phyloP scores from a whole-genome alignment of 768 basidiomycete species.

The Lepiota subincarnata region DNA sequence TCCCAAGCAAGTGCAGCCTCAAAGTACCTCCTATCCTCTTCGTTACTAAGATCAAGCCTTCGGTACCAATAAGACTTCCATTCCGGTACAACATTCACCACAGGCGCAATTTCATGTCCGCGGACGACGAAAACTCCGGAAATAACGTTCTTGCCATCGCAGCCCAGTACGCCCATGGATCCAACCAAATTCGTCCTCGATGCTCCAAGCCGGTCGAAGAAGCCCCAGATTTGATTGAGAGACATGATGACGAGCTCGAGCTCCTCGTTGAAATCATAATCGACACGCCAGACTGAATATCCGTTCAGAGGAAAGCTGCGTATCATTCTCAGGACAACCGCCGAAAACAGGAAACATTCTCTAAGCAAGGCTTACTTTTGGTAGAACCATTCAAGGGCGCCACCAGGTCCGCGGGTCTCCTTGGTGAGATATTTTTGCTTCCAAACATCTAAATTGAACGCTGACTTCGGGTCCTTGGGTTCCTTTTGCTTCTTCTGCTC shows the following conservation, averaged over 20 bases:
- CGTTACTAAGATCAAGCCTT: conserved; percentile 69
- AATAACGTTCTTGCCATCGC: conserved; percentile 72
- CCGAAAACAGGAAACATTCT: neutral
- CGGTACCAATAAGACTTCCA: conserved; percentile 85
- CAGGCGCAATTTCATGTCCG: conserved; percentile 67
- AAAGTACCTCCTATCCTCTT: conserved; percentile 86
- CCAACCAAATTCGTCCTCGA: conserved; percentile 97
- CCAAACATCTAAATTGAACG: conserved; percentile 92
- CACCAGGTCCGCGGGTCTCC: conserved; percentile 81
- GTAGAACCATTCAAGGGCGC: conserved; percentile 95
- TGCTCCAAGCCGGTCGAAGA: conserved; percentile 97
- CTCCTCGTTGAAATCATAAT: conserved; percentile 96
- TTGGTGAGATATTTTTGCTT: conserved; percentile 97
- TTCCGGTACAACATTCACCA: conserved; percentile 81
- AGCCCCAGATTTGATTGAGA: conserved; percentile 89
- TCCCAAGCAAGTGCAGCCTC: conserved; percentile 95
- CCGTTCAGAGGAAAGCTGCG: conserved; percentile 81
- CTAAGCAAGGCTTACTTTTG: conserved; percentile 70
- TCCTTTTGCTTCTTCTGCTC: conserved; percentile 65
- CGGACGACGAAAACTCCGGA: conserved; percentile 79
- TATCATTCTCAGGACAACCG: neutral
- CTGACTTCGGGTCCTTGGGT: conserved; percentile 69
- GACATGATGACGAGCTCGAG: conserved; percentile 93
- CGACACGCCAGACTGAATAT: conserved; percentile 87
- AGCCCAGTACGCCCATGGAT: conserved; percentile 87